phyloP scores from a whole-genome alignment of 305 asterid genomes.

The Vinca major region DNA sequence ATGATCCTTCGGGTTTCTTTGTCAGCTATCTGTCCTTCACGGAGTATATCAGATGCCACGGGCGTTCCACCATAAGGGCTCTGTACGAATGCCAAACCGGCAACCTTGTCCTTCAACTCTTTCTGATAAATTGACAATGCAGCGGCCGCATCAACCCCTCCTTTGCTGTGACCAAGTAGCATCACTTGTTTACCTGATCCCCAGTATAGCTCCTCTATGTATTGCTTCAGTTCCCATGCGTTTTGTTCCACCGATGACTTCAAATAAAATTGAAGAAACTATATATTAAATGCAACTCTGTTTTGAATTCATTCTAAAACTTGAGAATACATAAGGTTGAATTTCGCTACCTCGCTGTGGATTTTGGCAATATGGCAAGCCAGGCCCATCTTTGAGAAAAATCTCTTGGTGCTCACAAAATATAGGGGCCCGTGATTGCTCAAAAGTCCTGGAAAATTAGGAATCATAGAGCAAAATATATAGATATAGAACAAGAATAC shows the following conservation, averaged over 20 bases:
- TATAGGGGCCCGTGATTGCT: slow-evolving; percentile 88
- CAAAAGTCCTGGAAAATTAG: slow-evolving; percentile 54
- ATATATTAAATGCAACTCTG: neutral
- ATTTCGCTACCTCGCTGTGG: slow-evolving; percentile 64
- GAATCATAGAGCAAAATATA: slow-evolving; percentile 14
- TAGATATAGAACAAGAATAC: slow-evolving; percentile 8
- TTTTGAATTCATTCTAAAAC: neutral
- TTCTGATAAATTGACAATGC: slow-evolving; percentile 69
- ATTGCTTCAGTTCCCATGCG: slow-evolving; percentile 87
- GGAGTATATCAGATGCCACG: slow-evolving; percentile 82
- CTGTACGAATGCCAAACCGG: slow-evolving; percentile 82
- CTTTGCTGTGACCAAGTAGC: slow-evolving; percentile 96
- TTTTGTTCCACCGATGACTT: slow-evolving; percentile 90
- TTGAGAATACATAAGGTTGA: neutral
- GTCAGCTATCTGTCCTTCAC: slow-evolving; percentile 90
- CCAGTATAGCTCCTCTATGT: slow-evolving; percentile 87
- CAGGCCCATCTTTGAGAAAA: slow-evolving; percentile 86
- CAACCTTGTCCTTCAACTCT: slow-evolving; percentile 71
- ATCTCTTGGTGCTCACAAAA: slow-evolving; percentile 68
- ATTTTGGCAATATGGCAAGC: slow-evolving; percentile 92
- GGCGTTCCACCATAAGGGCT: slow-evolving; percentile 95
- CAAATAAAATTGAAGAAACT: neutral
- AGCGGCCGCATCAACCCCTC: slow-evolving; percentile 98
- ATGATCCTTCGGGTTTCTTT: slow-evolving; percentile 67
- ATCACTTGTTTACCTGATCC: slow-evolving; percentile 87